Base-by-base conservation (phyloP, 768 basidiomycete species). In the Galerina sulciceps region DNA sequence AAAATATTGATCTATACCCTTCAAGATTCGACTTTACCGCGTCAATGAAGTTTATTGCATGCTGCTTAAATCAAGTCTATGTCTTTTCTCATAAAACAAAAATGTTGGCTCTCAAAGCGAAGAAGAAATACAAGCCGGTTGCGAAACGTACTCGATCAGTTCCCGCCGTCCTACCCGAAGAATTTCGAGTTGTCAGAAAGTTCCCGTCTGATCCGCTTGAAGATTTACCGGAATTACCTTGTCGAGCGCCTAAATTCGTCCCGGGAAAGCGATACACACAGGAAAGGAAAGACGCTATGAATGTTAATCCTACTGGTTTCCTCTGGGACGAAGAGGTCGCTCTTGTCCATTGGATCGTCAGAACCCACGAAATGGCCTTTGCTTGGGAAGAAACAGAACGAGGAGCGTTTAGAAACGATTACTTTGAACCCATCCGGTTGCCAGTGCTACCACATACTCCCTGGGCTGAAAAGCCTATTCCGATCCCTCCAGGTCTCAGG, bases 121-220 rank as follows among this genome's bases (percentile, higher is more conserved):
- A 26, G 43, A 45, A 55, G 31, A 65, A 61, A 31, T 77, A 79
- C 58, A 77, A 78, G 57, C 69, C 68, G 31, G 75, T 76, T 0
- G 68, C 69, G 0, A 63, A 72, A 13, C 52, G 60, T 0, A 63
- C 74, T 0, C 70, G 73, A 11, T 78, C 76, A 3, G 72, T 80
- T 4, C 56, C 71, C 2, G 69, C 66, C 3, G 70, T 66, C 4
- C 58, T 75, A 4, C 73, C 77, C 0, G 68, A 75, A 45, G 65
- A 79, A 34, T 72, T 72, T 1, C 46, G 66, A 6, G 71, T 79
- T 4, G 53, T 58, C 1, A 44, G 72, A 0, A 43, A 36, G 9
- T 67, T 80, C 31, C 75, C 76, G 0, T 59, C 67, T 9, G 70
- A 82, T 48, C 81, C 76, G 0, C 60, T 81, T 0, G 31, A 44